A percentile compares a stretch with the other conserved stretches of the same genome.
These are phyloP conservation scores for Vigna nakashimae DNA, from an alignment of 306 rosid species.

Conservation along the genomic window DNA sequence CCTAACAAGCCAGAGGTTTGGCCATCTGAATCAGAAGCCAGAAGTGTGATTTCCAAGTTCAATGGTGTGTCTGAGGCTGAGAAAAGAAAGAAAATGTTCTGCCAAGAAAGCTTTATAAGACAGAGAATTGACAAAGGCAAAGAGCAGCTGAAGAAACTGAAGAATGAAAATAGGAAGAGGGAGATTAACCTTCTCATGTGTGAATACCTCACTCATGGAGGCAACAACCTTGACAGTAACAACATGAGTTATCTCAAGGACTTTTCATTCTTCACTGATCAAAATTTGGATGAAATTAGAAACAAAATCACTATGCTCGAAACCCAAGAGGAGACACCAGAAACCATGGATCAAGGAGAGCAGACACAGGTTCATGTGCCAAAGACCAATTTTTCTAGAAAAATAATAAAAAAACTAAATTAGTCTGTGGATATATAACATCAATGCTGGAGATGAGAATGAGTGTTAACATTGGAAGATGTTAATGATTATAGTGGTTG, in stretches of 20 bases:
- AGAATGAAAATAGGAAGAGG: constrained; percentile 14
- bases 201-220: not conserved
- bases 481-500: constrained; percentile 1
- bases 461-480: constrained; percentile 22
- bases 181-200: constrained; percentile 33
- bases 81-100: constrained; percentile 39
- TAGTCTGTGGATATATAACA: not conserved
- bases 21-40: constrained; percentile 31
- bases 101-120: constrained; percentile 41
- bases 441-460: not conserved
- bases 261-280: constrained; percentile 26
- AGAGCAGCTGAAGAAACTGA: constrained; percentile 32
- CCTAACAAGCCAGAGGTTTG: constrained; percentile 43
- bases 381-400: not conserved
- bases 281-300: constrained; percentile 7
- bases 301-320: not conserved
- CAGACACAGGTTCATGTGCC: not conserved
- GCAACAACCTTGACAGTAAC: not conserved
- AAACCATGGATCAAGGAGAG: not conserved
- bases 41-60: constrained; percentile 3
- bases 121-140: constrained; percentile 6
- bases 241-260: constrained; percentile 17
- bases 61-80: not conserved
- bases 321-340: not conserved
- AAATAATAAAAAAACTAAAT: not conserved